Conservation (phyloP, 305 asterid genomes). For the Fraxinus sp. region DNA sequence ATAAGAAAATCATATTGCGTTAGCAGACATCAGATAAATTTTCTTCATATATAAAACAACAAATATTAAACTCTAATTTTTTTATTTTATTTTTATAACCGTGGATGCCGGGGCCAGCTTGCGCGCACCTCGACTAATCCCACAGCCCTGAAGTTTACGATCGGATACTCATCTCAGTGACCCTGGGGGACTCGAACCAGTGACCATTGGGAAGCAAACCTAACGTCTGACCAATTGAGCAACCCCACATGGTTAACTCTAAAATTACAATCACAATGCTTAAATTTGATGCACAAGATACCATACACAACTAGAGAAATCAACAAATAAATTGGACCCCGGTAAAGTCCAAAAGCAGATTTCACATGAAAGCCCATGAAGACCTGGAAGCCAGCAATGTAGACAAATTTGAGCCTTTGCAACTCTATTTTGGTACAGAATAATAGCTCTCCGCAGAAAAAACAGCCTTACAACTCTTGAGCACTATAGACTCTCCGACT, state of each 20-base stretch:
- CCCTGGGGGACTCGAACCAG: no score
- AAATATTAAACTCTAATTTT: background rate
- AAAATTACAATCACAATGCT: background rate
- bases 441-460: background rate
- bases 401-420: background rate
- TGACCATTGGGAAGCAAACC: no score
- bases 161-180: no score
- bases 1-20: conserved; percentile 1
- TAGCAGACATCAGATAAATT: background rate
- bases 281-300: conserved; percentile 6
- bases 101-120: no score
- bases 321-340: background rate
- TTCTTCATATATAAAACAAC: background rate
- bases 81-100: no score
- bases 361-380: background rate
- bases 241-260: no score
- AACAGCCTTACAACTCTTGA: background rate
- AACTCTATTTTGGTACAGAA: background rate
- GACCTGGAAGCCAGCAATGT: background rate
- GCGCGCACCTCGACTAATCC: no score
- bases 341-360: background rate
- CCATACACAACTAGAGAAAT: background rate
- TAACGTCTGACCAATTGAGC: no score
- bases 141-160: no score
- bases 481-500: background rate